Conservation (phyloP, 345 rosid species). For the Lenwebbia sp. region DNA sequence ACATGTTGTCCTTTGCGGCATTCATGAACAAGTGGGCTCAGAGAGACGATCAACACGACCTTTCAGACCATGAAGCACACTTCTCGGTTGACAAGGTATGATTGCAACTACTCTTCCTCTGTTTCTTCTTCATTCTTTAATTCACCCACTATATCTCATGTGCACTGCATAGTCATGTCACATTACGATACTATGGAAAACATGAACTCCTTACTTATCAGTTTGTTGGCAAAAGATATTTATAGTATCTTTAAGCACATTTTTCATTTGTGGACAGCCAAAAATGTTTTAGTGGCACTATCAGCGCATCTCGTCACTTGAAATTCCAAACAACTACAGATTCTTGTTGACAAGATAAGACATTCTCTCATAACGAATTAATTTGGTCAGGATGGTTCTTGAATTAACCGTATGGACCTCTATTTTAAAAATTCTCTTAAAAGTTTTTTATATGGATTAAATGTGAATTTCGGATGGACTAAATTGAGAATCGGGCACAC, state of each 20-base stretch:
- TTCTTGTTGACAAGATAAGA: too few relatives aligned
- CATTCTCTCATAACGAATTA: neutral
- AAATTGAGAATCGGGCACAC: too few relatives aligned
- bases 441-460: too few relatives aligned
- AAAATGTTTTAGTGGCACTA: neutral
- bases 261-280: neutral
- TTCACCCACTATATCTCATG: neutral
- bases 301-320: accelerated
- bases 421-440: too few relatives aligned
- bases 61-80: neutral
- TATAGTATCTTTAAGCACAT: accelerated
- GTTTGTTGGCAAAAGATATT: neutral
- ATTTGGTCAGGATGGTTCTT: too few relatives aligned
- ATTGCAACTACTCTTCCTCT: accelerated
- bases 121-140: neutral
- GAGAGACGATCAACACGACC: accelerated
- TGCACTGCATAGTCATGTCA: neutral
- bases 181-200: accelerated
- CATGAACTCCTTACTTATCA: accelerated
- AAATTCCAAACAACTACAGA: neutral
- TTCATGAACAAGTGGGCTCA: neutral
- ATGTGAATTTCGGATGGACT: too few relatives aligned
- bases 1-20: neutral
- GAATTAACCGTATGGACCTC: too few relatives aligned
- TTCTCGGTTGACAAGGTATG: too few relatives aligned